Percentiles rank a stretch among this genome's conserved stretches.
Evolutionary conservation across 2,329 filamentous ascomycete genomes (phyloP).

Genomic region (Didymella exigua): DNA sequence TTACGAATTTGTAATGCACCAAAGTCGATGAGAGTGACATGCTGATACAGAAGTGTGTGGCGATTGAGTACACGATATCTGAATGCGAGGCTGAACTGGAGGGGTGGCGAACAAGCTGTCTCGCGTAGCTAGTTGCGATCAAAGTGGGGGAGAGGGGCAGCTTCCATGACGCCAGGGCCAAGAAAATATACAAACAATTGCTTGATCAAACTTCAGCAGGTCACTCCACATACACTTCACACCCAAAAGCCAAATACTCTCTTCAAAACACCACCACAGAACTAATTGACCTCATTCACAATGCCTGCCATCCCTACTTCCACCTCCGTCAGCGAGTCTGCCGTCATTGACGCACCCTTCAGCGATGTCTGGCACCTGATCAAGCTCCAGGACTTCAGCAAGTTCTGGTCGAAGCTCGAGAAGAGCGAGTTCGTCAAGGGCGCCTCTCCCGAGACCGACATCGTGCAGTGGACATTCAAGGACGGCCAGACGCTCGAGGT

Average conservation of each 20-base stretch:
- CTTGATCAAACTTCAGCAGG: constrained; percentile 26
- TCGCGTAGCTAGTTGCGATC: constrained; percentile 16
- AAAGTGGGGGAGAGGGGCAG: constrained; percentile 34
- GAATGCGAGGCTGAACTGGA: neutral
- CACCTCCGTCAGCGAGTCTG: constrained; percentile 68
- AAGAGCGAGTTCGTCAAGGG: constrained; percentile 69
- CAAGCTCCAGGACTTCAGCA: constrained; percentile 72
- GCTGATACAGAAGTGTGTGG: too few species aligned
- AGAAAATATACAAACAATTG: constrained; percentile 20
- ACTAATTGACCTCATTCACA: constrained; percentile 9
- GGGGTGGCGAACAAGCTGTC: constrained; percentile 19
- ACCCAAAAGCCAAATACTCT: neutral
- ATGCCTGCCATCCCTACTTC: constrained; percentile 63
- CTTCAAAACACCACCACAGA: neutral
- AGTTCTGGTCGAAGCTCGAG: constrained; percentile 69
- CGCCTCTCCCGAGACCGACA: constrained; percentile 66
- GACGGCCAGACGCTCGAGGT: constrained; percentile 72
- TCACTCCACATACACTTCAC: constrained; percentile 5
- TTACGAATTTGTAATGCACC: too few species aligned
- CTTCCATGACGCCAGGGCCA: constrained; percentile 16
- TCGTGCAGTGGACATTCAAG: constrained; percentile 73
- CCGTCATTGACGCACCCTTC: constrained; percentile 71
- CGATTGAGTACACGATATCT: neutral
- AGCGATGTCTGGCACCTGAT: constrained; percentile 74
- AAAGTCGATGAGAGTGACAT: neutral